Evolutionary conservation across 352 stramenopile genomes (phyloP).

Genomic region (Phytophthora boehmeriae): DNA sequence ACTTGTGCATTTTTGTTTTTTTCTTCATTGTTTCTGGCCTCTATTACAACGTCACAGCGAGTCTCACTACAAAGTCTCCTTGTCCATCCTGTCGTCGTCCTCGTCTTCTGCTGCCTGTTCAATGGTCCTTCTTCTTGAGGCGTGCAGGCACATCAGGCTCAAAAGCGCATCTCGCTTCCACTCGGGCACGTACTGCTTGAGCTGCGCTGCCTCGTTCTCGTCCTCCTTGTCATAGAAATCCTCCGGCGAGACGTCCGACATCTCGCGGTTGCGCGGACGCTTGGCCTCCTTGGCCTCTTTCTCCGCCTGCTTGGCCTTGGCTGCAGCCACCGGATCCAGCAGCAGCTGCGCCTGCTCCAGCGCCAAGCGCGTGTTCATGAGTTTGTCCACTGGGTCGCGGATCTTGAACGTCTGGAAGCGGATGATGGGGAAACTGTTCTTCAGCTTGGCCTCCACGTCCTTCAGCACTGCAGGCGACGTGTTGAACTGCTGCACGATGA

Average conservation of each 20-base stretch:
- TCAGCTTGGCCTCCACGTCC: conserved; percentile 82
- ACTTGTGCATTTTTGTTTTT: conserved; percentile 2
- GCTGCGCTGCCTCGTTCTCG: conserved; percentile 65
- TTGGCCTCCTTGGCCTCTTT: conserved; percentile 40
- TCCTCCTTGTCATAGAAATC: conserved; percentile 65
- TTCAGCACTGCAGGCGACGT: conserved; percentile 69
- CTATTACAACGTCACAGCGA: conserved; percentile 29
- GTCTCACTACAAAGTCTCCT: conserved; percentile 2
- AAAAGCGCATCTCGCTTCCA: conserved; percentile 83
- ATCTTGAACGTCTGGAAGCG: conserved; percentile 90
- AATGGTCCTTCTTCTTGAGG: conserved; percentile 54
- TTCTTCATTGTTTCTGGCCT: conserved; percentile 23
- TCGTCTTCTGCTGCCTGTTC: conserved; percentile 7
- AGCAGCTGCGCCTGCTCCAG: conserved; percentile 61
- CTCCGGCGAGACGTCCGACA: conserved; percentile 49
- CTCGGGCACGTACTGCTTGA: conserved; percentile 84
- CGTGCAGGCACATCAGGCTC: conserved; percentile 66
- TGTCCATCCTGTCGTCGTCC: conserved; percentile 6
- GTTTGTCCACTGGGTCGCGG: conserved; percentile 76
- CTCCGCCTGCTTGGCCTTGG: conserved; percentile 41
- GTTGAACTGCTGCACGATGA: conserved; percentile 89
- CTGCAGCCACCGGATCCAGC: conserved; percentile 50
- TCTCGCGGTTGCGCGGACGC: conserved; percentile 28
- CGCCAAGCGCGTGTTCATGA: conserved; percentile 85
- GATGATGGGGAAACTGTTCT: conserved; percentile 86